Conservation (phyloP, 345 rosid genomes). For the Moricandia moricandioides region DNA sequence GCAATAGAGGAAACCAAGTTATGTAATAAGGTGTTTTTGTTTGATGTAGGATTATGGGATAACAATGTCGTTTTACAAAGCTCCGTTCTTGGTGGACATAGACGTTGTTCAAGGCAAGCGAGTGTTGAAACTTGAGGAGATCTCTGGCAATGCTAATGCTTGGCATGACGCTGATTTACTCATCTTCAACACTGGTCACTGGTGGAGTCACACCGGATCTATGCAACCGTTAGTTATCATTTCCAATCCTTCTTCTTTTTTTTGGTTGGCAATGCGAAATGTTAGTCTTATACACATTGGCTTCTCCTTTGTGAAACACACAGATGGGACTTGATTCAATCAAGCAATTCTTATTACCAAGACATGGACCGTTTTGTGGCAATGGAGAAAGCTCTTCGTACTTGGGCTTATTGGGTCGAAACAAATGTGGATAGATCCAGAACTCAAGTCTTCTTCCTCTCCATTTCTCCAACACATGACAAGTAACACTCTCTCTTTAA, state of each 20-base stretch:
- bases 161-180: slow-evolving; percentile 72
- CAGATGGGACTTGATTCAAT: slow-evolving; percentile 96
- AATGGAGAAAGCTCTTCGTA: slow-evolving; percentile 74
- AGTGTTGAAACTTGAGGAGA: slow-evolving; percentile 62
- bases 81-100: slow-evolving; percentile 86
- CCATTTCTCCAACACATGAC: slow-evolving; percentile 93
- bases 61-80: slow-evolving; percentile 61
- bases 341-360: slow-evolving; percentile 64
- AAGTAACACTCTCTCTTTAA: slow-evolving; percentile 41
- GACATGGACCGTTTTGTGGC: slow-evolving; percentile 91
- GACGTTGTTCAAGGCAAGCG: slow-evolving; percentile 70
- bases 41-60: slow-evolving; percentile 69
- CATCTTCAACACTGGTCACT: slow-evolving; percentile 88
- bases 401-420: slow-evolving; percentile 94
- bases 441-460: slow-evolving; percentile 74
- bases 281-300: neutral
- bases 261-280: neutral
- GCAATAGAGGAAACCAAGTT: too few species aligned
- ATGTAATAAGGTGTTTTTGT: neutral
- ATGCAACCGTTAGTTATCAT: slow-evolving; percentile 47
- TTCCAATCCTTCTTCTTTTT: neutral
- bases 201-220: slow-evolving; percentile 88
- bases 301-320: slow-evolving; percentile 32
- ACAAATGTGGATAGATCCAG: slow-evolving; percentile 49
- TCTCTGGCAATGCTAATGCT: slow-evolving; percentile 63